phyloP scores from a whole-genome alignment of 768 basidiomycete genomes.

The Boletus rubescentipes region DNA sequence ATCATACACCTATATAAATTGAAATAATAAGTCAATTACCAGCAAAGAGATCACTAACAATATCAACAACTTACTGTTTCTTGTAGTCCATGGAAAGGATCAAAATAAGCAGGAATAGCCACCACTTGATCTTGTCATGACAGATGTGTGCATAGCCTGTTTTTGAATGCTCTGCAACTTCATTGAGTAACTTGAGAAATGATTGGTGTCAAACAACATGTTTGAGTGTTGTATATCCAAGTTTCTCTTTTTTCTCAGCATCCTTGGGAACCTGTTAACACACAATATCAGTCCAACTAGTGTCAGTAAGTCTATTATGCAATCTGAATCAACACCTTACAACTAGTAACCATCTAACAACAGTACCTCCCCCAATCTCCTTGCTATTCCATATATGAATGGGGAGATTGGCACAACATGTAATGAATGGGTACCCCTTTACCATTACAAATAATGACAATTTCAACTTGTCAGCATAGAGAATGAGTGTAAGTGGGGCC shows the following conservation, averaged over 20 bases:
- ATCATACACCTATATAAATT: conserved; percentile 40
- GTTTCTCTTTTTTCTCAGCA: conserved; percentile 28
- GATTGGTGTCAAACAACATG: conserved; percentile 39
- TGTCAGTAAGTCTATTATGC: no score
- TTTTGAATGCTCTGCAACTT: conserved; percentile 15
- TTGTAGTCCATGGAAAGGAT: conserved; percentile 45
- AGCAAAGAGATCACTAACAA: no score
- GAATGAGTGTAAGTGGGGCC: not conserved
- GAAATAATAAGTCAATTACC: no score
- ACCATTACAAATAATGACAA: conserved; percentile 12
- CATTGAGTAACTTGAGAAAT: conserved; percentile 32
- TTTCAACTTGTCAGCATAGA: not conserved
- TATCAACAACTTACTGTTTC: conserved; percentile 44
- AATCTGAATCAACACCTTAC: no score
- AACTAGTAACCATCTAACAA: conserved; percentile 20
- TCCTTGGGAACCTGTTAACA: conserved; percentile 35
- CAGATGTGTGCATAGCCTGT: conserved; percentile 27
- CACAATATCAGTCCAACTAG: not conserved
- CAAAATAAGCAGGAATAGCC: conserved; percentile 37
- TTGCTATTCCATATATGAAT: conserved; percentile 14
- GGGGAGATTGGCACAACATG: conserved; percentile 17
- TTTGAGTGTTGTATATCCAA: conserved; percentile 34
- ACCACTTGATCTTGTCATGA: conserved; percentile 22
- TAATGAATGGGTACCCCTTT: conserved; percentile 7
- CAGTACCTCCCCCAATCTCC: conserved; percentile 13